phyloP scores from a whole-genome alignment of 2,329 filamentous ascomycete species.

The Hypoxylon sp. region DNA sequence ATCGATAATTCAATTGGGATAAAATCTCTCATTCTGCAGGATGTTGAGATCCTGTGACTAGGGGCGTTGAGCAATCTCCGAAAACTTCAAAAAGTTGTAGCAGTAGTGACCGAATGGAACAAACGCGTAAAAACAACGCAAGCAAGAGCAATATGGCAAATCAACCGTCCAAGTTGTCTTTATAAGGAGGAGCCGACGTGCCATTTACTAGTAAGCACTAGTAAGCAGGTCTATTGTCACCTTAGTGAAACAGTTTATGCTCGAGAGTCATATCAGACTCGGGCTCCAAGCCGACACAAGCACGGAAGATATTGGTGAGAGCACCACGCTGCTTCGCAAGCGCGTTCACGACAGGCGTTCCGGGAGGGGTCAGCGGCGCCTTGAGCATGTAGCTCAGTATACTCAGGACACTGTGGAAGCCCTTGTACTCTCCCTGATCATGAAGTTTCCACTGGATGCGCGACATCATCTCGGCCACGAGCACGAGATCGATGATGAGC shows the following conservation, averaged over 20 bases:
- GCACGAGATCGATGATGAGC: slow-evolving; percentile 94
- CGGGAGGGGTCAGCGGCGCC: slow-evolving; percentile 92
- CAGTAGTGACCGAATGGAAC: slow-evolving; percentile 8
- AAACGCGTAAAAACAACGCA: background rate
- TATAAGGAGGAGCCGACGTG: background rate
- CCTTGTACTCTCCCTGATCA: slow-evolving; percentile 78
- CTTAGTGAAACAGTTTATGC: slow-evolving; percentile 88
- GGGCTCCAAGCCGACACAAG: slow-evolving; percentile 94
- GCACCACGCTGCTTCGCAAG: slow-evolving; percentile 96
- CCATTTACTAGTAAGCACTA: slow-evolving; percentile 1
- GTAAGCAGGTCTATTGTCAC: background rate
- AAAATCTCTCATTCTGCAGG: slow-evolving; percentile 19
- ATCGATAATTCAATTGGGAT: slow-evolving; percentile 7
- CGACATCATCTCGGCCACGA: slow-evolving; percentile 98
- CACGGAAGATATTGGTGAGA: slow-evolving; percentile 98
- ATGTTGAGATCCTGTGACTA: slow-evolving; percentile 39
- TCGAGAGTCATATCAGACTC: slow-evolving; percentile 99
- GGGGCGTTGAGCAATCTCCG: slow-evolving; percentile 26
- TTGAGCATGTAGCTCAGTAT: slow-evolving; percentile 99
- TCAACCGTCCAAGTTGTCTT: background rate
- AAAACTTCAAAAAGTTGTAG: slow-evolving; percentile 4
- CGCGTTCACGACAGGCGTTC: slow-evolving; percentile 95
- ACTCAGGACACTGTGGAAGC: slow-evolving; percentile 97
- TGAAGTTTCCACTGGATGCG: slow-evolving; percentile 88
- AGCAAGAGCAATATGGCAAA: background rate